Conservation (phyloP, 2,329 filamentous ascomycete species). For the Exserohilum rostratum region DNA sequence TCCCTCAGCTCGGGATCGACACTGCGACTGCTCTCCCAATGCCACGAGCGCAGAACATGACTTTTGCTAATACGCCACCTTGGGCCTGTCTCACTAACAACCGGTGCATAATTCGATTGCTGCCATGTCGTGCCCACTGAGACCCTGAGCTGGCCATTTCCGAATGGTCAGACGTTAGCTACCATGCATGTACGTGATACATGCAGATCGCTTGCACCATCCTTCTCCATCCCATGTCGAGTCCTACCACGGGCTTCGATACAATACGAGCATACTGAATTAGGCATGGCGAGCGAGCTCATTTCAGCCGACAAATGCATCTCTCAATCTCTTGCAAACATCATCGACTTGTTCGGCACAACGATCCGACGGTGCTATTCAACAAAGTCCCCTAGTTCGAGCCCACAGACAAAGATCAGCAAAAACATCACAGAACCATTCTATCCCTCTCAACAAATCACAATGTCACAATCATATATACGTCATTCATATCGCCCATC, state of each 20-base stretch:
- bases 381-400: too few relatives aligned
- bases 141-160: conserved; percentile 3
- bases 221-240: background rate
- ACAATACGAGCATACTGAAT: too few relatives aligned
- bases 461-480: too few relatives aligned
- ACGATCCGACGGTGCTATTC: too few relatives aligned
- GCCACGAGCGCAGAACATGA: background rate
- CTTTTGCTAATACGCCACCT: background rate
- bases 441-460: too few relatives aligned
- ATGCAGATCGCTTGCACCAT: conserved; percentile 12
- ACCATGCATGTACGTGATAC: background rate
- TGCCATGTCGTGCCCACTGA: background rate
- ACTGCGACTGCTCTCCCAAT: background rate
- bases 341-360: background rate
- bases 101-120: background rate
- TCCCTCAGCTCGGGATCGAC: background rate
- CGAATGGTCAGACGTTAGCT: background rate
- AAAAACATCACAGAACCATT: background rate
- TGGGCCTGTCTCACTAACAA: conserved; percentile 4
- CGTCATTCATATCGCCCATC: too few relatives aligned
- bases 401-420: background rate
- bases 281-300: background rate
- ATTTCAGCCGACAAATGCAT: background rate
- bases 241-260: background rate
- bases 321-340: too few relatives aligned